Percentiles rank a stretch among this genome's conserved stretches.
Evolutionary conservation across 805 yeast genomes (phyloP).

Genomic region (Maudiozyma barnettii): DNA sequence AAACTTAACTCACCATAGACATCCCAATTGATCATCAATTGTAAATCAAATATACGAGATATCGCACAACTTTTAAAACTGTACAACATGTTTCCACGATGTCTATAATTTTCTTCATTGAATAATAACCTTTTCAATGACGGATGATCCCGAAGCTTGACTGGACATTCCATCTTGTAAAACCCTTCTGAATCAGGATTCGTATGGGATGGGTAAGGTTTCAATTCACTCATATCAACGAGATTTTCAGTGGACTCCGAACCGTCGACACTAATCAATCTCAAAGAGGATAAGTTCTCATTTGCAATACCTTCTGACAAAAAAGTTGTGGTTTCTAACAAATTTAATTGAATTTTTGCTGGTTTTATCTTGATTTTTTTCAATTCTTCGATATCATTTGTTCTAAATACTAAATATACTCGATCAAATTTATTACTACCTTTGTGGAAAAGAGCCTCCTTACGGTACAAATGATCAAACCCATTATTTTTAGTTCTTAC

Average conservation of each 20-base stretch:
- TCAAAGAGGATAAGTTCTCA: conserved; percentile 22
- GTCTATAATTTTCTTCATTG: conserved; percentile 26
- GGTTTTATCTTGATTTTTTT: conserved; percentile 9
- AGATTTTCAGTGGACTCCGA: background rate
- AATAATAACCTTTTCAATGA: conserved; percentile 16
- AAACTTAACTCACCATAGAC: conserved; percentile 14
- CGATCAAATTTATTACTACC: conserved; percentile 21
- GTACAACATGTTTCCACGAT: conserved; percentile 27
- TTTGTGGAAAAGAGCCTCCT: conserved; percentile 19
- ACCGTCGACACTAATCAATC: conserved; percentile 15
- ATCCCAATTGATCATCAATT: conserved; percentile 22
- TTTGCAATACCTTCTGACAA: conserved; percentile 25
- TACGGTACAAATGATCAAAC: conserved; percentile 14
- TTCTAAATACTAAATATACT: conserved; percentile 8
- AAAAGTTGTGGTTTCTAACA: conserved; percentile 22
- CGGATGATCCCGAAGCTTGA: conserved; percentile 17
- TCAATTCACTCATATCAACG: conserved; percentile 4
- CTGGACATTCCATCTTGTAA: conserved; percentile 13
- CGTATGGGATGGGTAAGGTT: background rate
- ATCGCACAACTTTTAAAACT: conserved; percentile 26
- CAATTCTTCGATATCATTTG: conserved; percentile 7
- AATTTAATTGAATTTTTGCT: conserved; percentile 17
- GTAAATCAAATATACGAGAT: conserved; percentile 21
- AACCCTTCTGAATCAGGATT: background rate
- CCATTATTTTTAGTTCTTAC: conserved; percentile 13